Conservation (phyloP, 176 grass and related monocot genomes). For the Oryza officinalis region DNA sequence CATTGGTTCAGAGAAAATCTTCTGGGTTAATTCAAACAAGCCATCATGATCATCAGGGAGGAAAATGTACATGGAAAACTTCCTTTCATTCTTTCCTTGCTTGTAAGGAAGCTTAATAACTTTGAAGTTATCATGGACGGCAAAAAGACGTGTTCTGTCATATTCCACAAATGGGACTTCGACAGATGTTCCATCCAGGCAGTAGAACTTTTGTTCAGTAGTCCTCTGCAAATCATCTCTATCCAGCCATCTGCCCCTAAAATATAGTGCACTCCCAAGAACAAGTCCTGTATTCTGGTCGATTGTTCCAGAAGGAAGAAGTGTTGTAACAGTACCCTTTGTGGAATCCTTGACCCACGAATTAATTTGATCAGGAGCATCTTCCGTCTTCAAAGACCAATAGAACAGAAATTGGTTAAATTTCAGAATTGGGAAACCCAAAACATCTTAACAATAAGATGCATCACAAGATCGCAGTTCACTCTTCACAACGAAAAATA, state of each 20-base stretch:
- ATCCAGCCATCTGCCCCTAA: conserved; percentile 49
- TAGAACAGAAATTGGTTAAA: background rate
- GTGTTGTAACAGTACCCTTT: conserved; percentile 25
- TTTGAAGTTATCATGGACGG: conserved; percentile 44
- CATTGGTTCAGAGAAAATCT: conserved; percentile 39
- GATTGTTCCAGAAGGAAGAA: conserved; percentile 26
- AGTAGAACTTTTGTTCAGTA: conserved; percentile 35
- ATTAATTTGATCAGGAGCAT: conserved; percentile 36
- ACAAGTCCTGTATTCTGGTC: conserved; percentile 53
- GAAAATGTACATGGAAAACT: conserved; percentile 59
- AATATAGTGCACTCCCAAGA: conserved; percentile 51
- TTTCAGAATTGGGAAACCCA: background rate
- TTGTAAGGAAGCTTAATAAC: conserved; percentile 59
- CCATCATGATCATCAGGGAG: conserved; percentile 53
- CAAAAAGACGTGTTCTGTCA: conserved; percentile 50
- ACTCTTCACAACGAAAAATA: background rate
- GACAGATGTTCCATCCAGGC: conserved; percentile 47
- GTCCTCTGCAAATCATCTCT: conserved; percentile 25
- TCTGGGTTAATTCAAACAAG: conserved; percentile 50
- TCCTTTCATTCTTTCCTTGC: conserved; percentile 47
- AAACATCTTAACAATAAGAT: background rate
- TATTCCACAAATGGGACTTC: conserved; percentile 47
- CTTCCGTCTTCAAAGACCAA: conserved; percentile 43
- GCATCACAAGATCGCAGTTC: conserved; percentile 12
- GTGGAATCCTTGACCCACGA: conserved; percentile 39